phyloP scores from a whole-genome alignment of 441 rosid genomes.

The Metrosideros polymorpha region DNA sequence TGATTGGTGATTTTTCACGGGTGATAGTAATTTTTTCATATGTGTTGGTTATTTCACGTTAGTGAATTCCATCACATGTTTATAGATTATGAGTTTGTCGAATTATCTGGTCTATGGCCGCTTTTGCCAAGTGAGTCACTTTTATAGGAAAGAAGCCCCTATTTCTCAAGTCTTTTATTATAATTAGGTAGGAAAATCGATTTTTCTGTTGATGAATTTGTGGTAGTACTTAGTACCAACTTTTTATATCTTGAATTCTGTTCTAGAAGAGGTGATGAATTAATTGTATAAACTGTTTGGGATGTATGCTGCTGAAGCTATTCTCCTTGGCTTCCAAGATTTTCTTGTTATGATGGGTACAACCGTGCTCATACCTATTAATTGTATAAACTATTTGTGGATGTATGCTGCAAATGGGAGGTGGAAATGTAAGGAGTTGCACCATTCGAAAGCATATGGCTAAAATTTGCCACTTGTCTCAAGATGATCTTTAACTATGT shows the following conservation, averaged over 20 bases:
- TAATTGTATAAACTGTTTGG: background rate
- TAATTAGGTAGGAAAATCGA: background rate
- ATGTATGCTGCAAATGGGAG: conserved; percentile 97
- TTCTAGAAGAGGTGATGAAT: background rate
- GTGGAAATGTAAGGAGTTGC: conserved; percentile 70
- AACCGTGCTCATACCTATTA: conserved; percentile 83
- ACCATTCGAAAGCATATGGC: background rate
- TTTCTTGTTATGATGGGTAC: conserved; percentile 98
- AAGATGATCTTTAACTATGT: background rate
- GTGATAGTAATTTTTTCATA: background rate
- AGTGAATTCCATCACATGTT: background rate
- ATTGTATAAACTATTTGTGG: no score
- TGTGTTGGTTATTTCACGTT: background rate
- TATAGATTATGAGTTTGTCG: background rate
- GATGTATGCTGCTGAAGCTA: conserved; percentile 63
- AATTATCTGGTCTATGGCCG: background rate
- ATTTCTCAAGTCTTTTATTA: background rate
- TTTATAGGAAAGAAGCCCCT: background rate
- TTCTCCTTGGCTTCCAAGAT: conserved; percentile 96
- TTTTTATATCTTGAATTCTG: background rate
- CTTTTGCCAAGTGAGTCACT: background rate
- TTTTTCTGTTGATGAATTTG: background rate
- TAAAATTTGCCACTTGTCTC: background rate
- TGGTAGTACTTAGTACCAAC: background rate
- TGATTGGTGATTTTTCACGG: background rate